Conservation (phyloP, 164 flowering plant genomes). For the Liquidambar formosana region DNA sequence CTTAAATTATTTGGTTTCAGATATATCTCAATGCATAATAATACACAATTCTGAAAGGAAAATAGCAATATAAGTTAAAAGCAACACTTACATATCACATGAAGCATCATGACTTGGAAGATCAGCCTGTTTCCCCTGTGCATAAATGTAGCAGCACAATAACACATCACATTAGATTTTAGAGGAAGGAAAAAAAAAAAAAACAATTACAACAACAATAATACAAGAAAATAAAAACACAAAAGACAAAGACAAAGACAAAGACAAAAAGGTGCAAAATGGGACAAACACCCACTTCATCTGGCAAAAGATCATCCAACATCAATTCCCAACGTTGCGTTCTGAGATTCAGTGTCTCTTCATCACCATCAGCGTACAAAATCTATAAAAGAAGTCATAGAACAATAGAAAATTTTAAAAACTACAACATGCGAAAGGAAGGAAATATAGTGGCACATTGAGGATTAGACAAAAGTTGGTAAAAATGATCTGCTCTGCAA, state of each 20-base stretch:
- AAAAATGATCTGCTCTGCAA: neutral
- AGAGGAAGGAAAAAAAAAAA: neutral
- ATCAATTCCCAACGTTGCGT: slow-evolving; percentile 25
- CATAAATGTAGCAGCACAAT: too few relatives aligned
- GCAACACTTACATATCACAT: slow-evolving; percentile 20
- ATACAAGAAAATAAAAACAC: neutral
- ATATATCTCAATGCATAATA: neutral
- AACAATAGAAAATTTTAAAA: neutral
- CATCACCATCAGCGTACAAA: slow-evolving; percentile 38
- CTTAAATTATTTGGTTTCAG: too few relatives aligned
- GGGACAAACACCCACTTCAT: slow-evolving; percentile 2
- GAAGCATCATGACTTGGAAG: slow-evolving; percentile 6
- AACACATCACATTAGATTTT: neutral
- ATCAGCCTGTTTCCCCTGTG: slow-evolving; percentile 18
- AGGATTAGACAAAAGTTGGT: neutral
- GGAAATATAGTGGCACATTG: too few relatives aligned
- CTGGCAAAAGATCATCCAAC: neutral
- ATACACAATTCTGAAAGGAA: neutral
- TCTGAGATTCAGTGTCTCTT: slow-evolving; percentile 32
- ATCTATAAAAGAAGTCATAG: slow-evolving; percentile 19
- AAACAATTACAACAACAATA: neutral
- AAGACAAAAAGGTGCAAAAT: too few relatives aligned
- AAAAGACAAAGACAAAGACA: too few relatives aligned
- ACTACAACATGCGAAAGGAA: neutral
- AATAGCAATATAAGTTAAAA: neutral